These are phyloP conservation scores for Neobulgaria alba DNA, from an alignment of 2,329 filamentous ascomycete species.

Conservation along the genomic window DNA sequence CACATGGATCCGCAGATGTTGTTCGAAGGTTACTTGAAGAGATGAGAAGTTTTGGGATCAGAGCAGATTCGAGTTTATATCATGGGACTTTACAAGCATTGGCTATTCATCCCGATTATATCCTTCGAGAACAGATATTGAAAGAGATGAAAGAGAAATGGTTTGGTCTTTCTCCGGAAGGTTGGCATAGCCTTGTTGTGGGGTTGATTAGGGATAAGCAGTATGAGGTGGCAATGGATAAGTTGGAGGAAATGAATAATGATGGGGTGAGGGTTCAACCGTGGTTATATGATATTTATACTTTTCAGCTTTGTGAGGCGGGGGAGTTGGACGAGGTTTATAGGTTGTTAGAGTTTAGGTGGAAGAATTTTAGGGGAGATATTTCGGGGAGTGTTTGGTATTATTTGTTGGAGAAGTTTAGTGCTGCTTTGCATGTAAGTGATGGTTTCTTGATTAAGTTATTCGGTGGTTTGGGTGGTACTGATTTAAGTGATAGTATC, in stretches of 20 bases:
- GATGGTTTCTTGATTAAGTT: conserved; percentile 8
- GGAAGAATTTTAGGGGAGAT: conserved; percentile 31
- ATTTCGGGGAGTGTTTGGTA: conserved; percentile 55
- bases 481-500: conserved; percentile 36
- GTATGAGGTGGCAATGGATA: conserved; percentile 69
- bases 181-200: conserved; percentile 58
- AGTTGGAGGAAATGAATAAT: conserved; percentile 57
- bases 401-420: conserved; percentile 68
- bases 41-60: conserved; percentile 54
- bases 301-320: conserved; percentile 62
- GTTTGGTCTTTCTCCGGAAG: conserved; percentile 53
- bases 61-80: conserved; percentile 58
- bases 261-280: conserved; percentile 46
- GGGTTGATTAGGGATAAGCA: conserved; percentile 75
- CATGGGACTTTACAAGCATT: conserved; percentile 66
- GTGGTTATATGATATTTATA: conserved; percentile 74
- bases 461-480: neutral
- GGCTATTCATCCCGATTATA: conserved; percentile 77
- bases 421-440: conserved; percentile 51
- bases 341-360: conserved; percentile 53
- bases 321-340: conserved; percentile 73
- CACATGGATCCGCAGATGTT: conserved; percentile 56
- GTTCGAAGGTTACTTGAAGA: conserved; percentile 60
- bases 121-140: conserved; percentile 63
- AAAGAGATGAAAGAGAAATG: conserved; percentile 67